Evolutionary conservation across 495 filamentous ascomycete genomes (phyloP).

Genomic region (Penicillium chermesinum): DNA sequence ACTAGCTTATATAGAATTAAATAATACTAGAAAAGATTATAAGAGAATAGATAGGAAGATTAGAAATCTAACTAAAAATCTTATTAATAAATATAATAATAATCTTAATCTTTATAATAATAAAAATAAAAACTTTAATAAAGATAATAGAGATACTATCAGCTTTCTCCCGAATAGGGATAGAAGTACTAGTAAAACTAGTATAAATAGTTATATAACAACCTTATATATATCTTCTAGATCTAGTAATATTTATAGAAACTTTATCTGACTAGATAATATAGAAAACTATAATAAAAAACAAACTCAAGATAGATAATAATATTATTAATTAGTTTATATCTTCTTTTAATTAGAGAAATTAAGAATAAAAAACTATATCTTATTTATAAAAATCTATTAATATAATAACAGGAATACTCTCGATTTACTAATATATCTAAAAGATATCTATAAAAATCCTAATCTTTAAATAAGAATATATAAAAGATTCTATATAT

Average conservation of each 20-base stretch:
- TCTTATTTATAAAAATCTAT: not conserved
- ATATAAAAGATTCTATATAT: not conserved
- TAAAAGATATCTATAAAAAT: not conserved
- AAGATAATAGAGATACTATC: not conserved
- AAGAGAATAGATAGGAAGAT: not conserved
- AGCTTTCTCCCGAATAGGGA: not conserved
- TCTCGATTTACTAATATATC: no score
- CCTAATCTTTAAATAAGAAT: not conserved
- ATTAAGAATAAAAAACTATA: no score
- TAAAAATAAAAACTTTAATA: not conserved
- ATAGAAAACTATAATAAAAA: no score
- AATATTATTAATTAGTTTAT: no score
- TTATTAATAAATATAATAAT: no score
- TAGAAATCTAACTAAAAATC: no score
- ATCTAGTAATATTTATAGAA: no score
- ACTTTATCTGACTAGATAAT: no score
- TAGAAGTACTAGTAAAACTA: not conserved
- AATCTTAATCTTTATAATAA: conserved; percentile 1
- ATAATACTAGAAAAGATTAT: not conserved
- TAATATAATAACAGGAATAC: not conserved
- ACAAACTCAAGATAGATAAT: no score
- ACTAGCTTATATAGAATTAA: not conserved
- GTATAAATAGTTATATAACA: not conserved
- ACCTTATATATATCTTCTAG: not conserved
- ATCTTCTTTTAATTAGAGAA: no score